A percentile compares a stretch with the other conserved stretches of the same genome.
Conservation (phyloP, 2,329 filamentous ascomycete species). For the Colletotrichum tabaci region DNA sequence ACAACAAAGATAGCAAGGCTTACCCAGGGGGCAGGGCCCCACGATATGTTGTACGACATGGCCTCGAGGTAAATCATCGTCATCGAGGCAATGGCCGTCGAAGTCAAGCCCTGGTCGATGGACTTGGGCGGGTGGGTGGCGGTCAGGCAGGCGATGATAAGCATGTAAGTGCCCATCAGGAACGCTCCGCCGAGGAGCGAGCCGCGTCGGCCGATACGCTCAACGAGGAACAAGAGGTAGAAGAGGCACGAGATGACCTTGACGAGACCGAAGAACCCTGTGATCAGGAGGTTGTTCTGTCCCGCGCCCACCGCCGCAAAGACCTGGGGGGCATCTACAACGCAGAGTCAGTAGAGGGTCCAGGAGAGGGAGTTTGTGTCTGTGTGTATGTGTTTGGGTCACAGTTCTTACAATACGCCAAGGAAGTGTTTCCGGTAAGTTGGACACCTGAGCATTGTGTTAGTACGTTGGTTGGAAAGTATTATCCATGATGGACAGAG, state of each 20-base stretch:
- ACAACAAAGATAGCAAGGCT: not conserved
- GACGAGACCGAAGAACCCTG: constrained; percentile 67
- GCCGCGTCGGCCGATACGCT: constrained; percentile 63
- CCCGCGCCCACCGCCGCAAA: constrained; percentile 65
- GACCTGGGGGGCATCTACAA: constrained; percentile 62
- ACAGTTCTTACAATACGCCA: constrained; percentile 60
- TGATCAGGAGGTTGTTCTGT: constrained; percentile 58
- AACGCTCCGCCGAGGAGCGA: constrained; percentile 64
- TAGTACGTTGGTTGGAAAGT: not conserved
- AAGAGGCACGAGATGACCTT: constrained; percentile 64
- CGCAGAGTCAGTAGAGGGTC: not conserved
- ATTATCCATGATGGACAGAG: too few relatives aligned
- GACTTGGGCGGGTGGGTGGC: constrained; percentile 58
- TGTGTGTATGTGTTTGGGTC: not conserved
- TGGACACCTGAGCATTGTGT: constrained; percentile 52
- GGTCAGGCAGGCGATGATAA: constrained; percentile 65
- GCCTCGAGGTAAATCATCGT: constrained; percentile 66
- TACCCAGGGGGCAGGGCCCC: constrained; percentile 67
- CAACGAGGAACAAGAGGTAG: constrained; percentile 63
- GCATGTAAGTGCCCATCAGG: constrained; percentile 67
- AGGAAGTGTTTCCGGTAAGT: constrained; percentile 65
- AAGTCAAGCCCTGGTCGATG: constrained; percentile 47
- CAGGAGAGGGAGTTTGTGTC: not conserved
- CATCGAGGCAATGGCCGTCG: constrained; percentile 62
- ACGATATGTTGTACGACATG: constrained; percentile 66